Conservation (phyloP, 1,284 basidiomycete species). For the Xerocomus amazonicus region DNA sequence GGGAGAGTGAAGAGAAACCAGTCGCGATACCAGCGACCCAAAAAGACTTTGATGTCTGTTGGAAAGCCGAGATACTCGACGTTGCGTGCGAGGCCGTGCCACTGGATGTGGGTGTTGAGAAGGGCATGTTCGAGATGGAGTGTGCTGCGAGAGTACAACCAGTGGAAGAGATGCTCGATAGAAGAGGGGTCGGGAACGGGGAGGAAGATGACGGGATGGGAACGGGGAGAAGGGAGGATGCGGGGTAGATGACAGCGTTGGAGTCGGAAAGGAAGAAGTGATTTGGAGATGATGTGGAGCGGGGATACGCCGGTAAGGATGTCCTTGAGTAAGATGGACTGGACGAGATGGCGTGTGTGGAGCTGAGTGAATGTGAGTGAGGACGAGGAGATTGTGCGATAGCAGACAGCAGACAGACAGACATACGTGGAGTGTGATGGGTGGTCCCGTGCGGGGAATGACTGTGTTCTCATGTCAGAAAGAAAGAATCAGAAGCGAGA, state of each 20-base stretch:
- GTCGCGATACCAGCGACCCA: slow-evolving; percentile 60
- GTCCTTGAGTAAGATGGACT: slow-evolving; percentile 63
- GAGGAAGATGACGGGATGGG: slow-evolving; percentile 64
- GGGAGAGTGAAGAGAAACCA: slow-evolving; percentile 44
- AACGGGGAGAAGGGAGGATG: slow-evolving; percentile 56
- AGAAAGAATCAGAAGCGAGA: background rate
- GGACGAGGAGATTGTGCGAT: background rate
- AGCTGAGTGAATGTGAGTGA: slow-evolving; percentile 40
- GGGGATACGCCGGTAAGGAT: slow-evolving; percentile 64
- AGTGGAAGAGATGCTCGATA: slow-evolving; percentile 68
- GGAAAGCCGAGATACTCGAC: slow-evolving; percentile 74
- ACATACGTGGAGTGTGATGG: slow-evolving; percentile 60
- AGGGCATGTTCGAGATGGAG: slow-evolving; percentile 58
- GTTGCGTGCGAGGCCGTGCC: slow-evolving; percentile 78
- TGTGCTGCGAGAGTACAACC: slow-evolving; percentile 73
- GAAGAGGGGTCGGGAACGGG: slow-evolving; percentile 76
- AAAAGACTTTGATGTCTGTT: slow-evolving; percentile 63
- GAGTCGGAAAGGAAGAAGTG: slow-evolving; percentile 31
- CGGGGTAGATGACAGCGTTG: slow-evolving; percentile 57
- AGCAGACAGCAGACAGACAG: no score
- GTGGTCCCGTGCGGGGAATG: slow-evolving; percentile 22
- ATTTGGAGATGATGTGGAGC: slow-evolving; percentile 46
- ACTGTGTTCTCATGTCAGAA: slow-evolving; percentile 16
- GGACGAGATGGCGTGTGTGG: slow-evolving; percentile 72
- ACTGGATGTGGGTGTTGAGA: slow-evolving; percentile 55